Evolutionary conservation across 352 stramenopile genomes (phyloP).

Genomic region (Blastocystis sp.): DNA sequence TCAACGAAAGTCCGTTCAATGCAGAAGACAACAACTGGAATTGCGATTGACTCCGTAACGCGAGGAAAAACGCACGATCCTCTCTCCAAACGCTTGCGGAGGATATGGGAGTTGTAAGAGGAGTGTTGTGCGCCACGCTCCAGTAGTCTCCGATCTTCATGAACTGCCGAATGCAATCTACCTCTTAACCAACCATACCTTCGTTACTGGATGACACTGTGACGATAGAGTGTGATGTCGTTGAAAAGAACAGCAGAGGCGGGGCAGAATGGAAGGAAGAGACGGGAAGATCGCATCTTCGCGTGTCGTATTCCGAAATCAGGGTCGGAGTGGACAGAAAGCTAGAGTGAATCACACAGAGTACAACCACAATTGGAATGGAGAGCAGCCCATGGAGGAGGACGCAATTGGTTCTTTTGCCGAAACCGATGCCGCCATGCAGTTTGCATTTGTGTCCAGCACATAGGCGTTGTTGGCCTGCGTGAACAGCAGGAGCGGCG

Average conservation of each 20-base stretch:
- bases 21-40: no score
- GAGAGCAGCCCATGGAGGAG: background rate
- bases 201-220: no score
- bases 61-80: no score
- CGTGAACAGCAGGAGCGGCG: conserved; percentile 1
- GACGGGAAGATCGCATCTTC: background rate
- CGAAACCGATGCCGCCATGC: background rate
- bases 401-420: background rate
- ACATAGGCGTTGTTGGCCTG: background rate
- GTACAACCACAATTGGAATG: conserved; percentile 39
- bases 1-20: no score
- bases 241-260: background rate
- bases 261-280: background rate
- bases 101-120: no score
- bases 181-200: no score
- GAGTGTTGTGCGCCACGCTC: no score
- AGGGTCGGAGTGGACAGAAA: background rate
- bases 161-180: no score
- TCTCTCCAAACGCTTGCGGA: no score
- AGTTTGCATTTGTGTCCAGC: background rate
- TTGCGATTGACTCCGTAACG: no score
- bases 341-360: background rate
- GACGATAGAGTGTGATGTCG: background rate
- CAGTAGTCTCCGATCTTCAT: no score
- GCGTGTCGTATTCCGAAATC: conserved; percentile 5